A percentile compares a stretch with the other conserved stretches of the same genome.
Evolutionary conservation across 2,329 filamentous ascomycete genomes (phyloP).

Genomic region (Colletotrichum tropicicola): DNA sequence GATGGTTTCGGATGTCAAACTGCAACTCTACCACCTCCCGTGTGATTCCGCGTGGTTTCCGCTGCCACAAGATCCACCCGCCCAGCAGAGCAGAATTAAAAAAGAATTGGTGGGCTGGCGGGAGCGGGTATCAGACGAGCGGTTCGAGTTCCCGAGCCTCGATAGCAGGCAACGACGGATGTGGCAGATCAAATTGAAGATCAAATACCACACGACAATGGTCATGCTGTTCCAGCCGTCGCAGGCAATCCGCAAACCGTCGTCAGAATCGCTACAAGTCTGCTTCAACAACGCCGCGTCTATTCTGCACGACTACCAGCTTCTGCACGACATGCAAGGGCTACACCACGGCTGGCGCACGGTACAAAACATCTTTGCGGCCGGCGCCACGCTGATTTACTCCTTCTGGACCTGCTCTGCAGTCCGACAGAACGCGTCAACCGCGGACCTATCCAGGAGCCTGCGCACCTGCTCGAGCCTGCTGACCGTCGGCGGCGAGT

Average conservation of each 20-base stretch:
- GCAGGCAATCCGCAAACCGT: slow-evolving; percentile 41
- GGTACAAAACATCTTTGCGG: slow-evolving; percentile 47
- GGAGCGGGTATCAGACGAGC: slow-evolving; percentile 1
- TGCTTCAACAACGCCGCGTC: slow-evolving; percentile 40
- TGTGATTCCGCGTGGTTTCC: slow-evolving; percentile 31
- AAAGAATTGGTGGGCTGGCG: slow-evolving; percentile 29
- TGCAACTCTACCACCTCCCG: slow-evolving; percentile 35
- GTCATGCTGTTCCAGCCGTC: slow-evolving; percentile 47
- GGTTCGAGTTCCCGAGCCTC: slow-evolving; percentile 5
- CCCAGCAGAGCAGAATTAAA: slow-evolving; percentile 28
- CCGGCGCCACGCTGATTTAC: slow-evolving; percentile 48
- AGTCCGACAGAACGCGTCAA: slow-evolving; percentile 35
- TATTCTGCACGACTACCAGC: slow-evolving; percentile 39
- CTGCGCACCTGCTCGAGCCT: slow-evolving; percentile 44
- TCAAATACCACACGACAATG: slow-evolving; percentile 43
- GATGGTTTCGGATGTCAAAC: slow-evolving; percentile 36
- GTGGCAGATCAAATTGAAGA: slow-evolving; percentile 39
- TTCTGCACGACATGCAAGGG: slow-evolving; percentile 39
- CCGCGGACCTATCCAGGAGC: slow-evolving; percentile 28
- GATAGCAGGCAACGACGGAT: slow-evolving; percentile 28
- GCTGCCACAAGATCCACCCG: background rate
- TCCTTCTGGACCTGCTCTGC: slow-evolving; percentile 44
- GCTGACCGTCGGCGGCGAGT: slow-evolving; percentile 48
- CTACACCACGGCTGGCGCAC: slow-evolving; percentile 45
- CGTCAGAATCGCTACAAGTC: slow-evolving; percentile 36